Base-by-base conservation (phyloP, 495 filamentous ascomycete genomes). In the Rhypophila decipiens region DNA sequence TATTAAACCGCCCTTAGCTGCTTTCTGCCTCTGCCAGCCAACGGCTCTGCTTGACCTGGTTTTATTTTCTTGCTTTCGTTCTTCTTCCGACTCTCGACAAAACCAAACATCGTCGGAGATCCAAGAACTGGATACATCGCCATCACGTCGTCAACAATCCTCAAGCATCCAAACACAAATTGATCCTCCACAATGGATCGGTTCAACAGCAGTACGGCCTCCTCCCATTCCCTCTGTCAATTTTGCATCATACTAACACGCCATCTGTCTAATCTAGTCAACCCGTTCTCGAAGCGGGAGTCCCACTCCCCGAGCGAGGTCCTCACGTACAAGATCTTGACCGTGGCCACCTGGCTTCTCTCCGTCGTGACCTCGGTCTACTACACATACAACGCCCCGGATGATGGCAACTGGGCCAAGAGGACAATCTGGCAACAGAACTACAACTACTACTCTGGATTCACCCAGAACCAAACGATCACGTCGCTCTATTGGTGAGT, bases 401-500 rank as follows among this genome's bases (percentile, higher is more conserved):
- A 74, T 24, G 83, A 86, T 58, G 77, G 75, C 37, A 65, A 73
- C 51, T 67, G 78, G 54, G 58, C 68, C 38, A 71, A 76, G 44
- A 57, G 61, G 19, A 73, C 66, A 38, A 84, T 89, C 52, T 89
- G 84, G 85, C 75, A 76, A 31, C 80, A 88, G 58, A 88, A 85
- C 56, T 64, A 71, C 47, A 64, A 62, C 35, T 76, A 81, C 51
- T 65, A 65, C 35, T 90, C 88, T 1, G 82, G 85, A 0, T 96
- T 95, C 65, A 80, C 85, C 17, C 71, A 87, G 63, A 87, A 84
- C 64, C 66, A 73, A 9, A 64, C 83, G 53, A 80, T 93, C 50
- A 79, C 81, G 11, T 77, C 73, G 27, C 73, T 93, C 50, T 96
- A 88, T 71, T 95, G 87, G 86, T 88, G 69, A 37, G 69, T 50